Conservation (phyloP, 2,329 filamentous ascomycete genomes). For the Fusarium solani-melongenae region DNA sequence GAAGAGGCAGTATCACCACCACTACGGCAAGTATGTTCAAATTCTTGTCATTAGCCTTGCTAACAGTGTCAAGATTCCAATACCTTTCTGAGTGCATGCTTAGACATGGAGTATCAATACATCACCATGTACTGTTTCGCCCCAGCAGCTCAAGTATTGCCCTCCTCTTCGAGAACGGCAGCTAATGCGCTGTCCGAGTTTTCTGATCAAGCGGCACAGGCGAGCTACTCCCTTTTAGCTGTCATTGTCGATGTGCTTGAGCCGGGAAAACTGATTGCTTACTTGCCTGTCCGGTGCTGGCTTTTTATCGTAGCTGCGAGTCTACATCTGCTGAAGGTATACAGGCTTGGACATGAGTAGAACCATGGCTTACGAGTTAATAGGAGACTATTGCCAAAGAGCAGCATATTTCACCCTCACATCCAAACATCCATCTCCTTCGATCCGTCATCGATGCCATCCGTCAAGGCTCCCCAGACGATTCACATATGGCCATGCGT, state of each 20-base stretch:
- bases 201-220: constrained; percentile 10
- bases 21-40: constrained; percentile 3
- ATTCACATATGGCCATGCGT: constrained; percentile 26
- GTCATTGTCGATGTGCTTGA: constrained; percentile 15
- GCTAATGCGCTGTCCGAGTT: background rate
- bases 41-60: background rate
- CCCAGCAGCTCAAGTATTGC: constrained; percentile 8
- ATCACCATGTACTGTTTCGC: constrained; percentile 24
- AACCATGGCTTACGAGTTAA: background rate
- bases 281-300: constrained; percentile 26
- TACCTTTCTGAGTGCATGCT: constrained; percentile 9
- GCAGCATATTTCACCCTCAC: background rate
- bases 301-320: constrained; percentile 26
- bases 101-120: constrained; percentile 22
- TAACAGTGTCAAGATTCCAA: background rate
- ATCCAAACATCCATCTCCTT: constrained; percentile 20
- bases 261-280: background rate
- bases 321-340: constrained; percentile 21
- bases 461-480: constrained; percentile 13
- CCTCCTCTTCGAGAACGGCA: background rate
- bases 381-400: constrained; percentile 15
- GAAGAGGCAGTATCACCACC: constrained; percentile 16
- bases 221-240: constrained; percentile 12
- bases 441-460: constrained; percentile 13
- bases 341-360: background rate